Conservation (phyloP, 345 rosid species). For the Eutrema yunnanense region DNA sequence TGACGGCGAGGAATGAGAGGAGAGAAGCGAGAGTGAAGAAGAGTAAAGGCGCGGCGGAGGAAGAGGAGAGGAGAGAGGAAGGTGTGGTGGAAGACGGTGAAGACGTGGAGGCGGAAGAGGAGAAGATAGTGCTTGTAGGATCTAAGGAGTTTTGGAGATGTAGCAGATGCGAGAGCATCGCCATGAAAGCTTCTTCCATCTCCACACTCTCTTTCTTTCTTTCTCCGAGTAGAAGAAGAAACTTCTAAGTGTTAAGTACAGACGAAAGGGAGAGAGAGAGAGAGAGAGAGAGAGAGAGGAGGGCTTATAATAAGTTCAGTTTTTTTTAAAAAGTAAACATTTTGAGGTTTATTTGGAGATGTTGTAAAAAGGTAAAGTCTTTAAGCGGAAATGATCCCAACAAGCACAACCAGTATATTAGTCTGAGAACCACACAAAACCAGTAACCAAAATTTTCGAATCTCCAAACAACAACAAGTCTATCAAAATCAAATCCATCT, state of each 20-base stretch:
- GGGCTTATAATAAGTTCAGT: too few species aligned
- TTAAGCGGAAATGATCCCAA: not conserved
- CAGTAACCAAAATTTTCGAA: slow-evolving; percentile 23
- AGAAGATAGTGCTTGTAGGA: slow-evolving; percentile 59
- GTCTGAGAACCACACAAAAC: slow-evolving; percentile 7
- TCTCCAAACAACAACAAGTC: slow-evolving; percentile 17
- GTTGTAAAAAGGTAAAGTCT: not conserved
- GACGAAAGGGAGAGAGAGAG: not conserved
- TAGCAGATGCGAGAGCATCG: slow-evolving; percentile 84
- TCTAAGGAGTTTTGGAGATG: slow-evolving; percentile 89
- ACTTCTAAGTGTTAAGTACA: not conserved
- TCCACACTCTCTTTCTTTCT: not conserved
- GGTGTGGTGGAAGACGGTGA: slow-evolving; percentile 36
- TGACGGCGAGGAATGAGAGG: slow-evolving; percentile 47
- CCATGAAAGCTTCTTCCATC: slow-evolving; percentile 85
- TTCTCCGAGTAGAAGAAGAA: not conserved
- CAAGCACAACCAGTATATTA: slow-evolving; percentile 6
- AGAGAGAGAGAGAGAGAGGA: not conserved
- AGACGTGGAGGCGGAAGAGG: slow-evolving; percentile 39
- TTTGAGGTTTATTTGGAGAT: not conserved
- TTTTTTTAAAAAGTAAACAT: not conserved
- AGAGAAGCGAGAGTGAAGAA: slow-evolving; percentile 55
- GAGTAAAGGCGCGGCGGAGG: slow-evolving; percentile 53
- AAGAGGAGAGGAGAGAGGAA: slow-evolving; percentile 42
- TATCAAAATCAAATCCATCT: slow-evolving; percentile 23